Base-by-base conservation (phyloP, 176 grass and related monocot genomes). In the Aegilops umbellulata region DNA sequence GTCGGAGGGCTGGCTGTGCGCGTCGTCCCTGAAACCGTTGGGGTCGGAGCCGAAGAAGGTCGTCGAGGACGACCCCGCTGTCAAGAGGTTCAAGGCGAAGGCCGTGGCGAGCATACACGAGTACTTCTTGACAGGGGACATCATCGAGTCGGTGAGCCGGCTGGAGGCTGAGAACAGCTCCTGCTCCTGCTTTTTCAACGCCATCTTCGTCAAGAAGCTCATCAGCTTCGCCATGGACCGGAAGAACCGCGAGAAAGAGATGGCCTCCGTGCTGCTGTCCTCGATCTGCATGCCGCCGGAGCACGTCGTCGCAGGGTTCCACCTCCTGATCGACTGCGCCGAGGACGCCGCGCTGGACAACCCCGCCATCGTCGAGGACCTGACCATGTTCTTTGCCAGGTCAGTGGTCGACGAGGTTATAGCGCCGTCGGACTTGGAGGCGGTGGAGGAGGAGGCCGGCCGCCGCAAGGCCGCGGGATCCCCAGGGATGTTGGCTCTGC, bases 341-440 rank as follows among this genome's bases (percentile, higher is more conserved):
- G 94, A 97, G 24, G 94, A 97, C 74, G 80, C 92, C 63, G 91
- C 89, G 24, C 85, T 97, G 74, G 94, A 97, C 86, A 94, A 92
- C 64, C 87, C 85, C 2, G 87, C 90, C 74, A 91, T 93, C 0
- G 88, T 91, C 32, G 87, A 92, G 32, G 92, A 97, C 34, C 83
- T 97, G 7, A 84, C 85, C 25, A 86, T 97, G 92, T 97, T 97
- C 90, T 87, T 97, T 31, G 91, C 94, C 4, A 90, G 94, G 87
- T 84, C 94, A 1, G 82, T 97, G 81, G 88, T 93, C 0, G 94
- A 97, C 30, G 94, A 94, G 68, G 92, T 97, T 69, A 73, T 97
- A 35, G 85, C 94, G 10, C 94, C 92, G 9, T 89, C 90, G 36
- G 83, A 94, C 79, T 67, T 97, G 19, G 89, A 92, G 60, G 74